Evolutionary conservation across 2,329 filamentous ascomycete genomes (phyloP).

Genomic region (Passalora sequoiae): DNA sequence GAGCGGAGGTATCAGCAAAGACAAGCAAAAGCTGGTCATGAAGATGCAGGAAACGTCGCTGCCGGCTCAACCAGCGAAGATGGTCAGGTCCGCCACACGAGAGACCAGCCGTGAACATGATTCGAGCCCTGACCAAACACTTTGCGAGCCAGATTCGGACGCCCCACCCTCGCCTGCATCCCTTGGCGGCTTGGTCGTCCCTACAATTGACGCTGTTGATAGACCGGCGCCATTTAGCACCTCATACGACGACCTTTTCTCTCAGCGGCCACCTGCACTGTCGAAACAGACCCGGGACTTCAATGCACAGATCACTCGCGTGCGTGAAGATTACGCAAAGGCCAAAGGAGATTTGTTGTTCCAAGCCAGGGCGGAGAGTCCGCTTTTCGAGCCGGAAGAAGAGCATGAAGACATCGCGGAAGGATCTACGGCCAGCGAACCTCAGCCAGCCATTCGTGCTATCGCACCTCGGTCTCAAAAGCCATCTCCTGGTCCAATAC

Average conservation of each 20-base stretch:
- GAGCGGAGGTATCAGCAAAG: constrained; percentile 2
- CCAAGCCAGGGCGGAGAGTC: neutral
- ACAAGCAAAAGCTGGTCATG: constrained; percentile 11
- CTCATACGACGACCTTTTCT: constrained; percentile 25
- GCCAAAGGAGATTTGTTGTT: neutral
- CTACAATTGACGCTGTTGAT: constrained; percentile 13
- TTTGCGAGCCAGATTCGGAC: neutral
- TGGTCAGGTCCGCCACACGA: neutral
- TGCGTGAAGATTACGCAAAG: neutral
- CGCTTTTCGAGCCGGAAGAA: neutral
- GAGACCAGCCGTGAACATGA: neutral
- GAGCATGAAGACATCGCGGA: too few species aligned
- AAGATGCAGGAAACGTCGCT: constrained; percentile 2
- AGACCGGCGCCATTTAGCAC: constrained; percentile 26
- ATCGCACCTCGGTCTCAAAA: constrained; percentile 28
- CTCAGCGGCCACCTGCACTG: constrained; percentile 23
- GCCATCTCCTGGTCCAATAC: constrained; percentile 45
- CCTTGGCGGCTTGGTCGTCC: neutral
- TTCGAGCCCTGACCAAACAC: neutral
- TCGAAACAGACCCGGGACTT: constrained; percentile 36
- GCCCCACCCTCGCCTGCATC: neutral
- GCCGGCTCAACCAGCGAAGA: neutral
- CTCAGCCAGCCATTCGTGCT: constrained; percentile 26
- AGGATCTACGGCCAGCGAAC: neutral
- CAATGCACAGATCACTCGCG: constrained; percentile 33